phyloP scores from a whole-genome alignment of 2,329 filamentous ascomycete species.

The Calonectria hawksworthii region DNA sequence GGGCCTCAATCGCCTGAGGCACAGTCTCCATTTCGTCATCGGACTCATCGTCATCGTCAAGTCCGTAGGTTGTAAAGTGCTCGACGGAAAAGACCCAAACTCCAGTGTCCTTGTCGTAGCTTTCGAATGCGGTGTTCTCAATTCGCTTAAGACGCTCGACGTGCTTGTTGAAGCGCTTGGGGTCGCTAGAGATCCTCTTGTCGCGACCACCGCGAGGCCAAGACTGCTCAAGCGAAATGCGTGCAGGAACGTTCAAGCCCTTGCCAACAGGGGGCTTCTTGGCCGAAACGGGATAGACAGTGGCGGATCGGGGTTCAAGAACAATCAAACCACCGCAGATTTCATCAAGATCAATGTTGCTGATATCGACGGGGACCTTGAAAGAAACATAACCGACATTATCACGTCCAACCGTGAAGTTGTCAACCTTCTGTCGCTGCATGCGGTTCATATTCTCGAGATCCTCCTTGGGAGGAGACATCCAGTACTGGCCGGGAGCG shows the following conservation, averaged over 20 bases:
- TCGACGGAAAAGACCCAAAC: slow-evolving; percentile 94
- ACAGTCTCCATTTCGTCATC: slow-evolving; percentile 62
- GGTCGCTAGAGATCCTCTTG: slow-evolving; percentile 66
- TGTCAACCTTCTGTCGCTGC: slow-evolving; percentile 79
- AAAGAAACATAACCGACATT: slow-evolving; percentile 88
- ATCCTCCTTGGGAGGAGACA: slow-evolving; percentile 80
- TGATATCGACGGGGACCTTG: slow-evolving; percentile 85
- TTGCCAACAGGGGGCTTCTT: slow-evolving; percentile 89
- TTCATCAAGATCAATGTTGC: slow-evolving; percentile 82
- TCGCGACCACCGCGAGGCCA: slow-evolving; percentile 81
- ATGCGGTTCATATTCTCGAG: slow-evolving; percentile 84
- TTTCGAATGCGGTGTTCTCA: slow-evolving; percentile 83
- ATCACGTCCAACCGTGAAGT: slow-evolving; percentile 86
- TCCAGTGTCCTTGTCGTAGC: slow-evolving; percentile 84
- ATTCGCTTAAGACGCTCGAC: slow-evolving; percentile 85
- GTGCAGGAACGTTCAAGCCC: slow-evolving; percentile 91
- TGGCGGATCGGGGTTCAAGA: slow-evolving; percentile 83
- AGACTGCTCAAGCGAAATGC: slow-evolving; percentile 90
- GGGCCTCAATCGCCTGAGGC: slow-evolving; percentile 38
- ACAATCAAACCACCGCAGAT: slow-evolving; percentile 83
- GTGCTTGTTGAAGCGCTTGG: slow-evolving; percentile 83
- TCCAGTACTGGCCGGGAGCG: slow-evolving; percentile 86
- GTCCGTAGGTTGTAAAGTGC: slow-evolving; percentile 95
- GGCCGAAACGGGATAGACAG: slow-evolving; percentile 83
- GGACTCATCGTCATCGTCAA: slow-evolving; percentile 83